Evolutionary conservation across 768 basidiomycete genomes (phyloP).

Genomic region (Tulasnella sp.): DNA sequence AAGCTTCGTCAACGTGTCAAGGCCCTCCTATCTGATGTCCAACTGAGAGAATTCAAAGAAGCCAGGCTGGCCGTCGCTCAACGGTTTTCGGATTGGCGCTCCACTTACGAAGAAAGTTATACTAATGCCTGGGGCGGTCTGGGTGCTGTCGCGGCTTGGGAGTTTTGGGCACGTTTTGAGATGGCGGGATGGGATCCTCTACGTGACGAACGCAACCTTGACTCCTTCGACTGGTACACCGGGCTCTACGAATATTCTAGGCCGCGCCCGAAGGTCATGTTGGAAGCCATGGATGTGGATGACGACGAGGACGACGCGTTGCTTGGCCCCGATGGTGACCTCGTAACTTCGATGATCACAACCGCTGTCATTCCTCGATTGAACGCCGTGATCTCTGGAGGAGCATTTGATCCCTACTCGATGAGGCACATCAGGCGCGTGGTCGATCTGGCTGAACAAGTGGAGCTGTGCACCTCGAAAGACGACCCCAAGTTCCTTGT

Average conservation of each 20-base stretch:
- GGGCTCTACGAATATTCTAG: slow-evolving; percentile 67
- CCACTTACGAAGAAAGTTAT: slow-evolving; percentile 68
- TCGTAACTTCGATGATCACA: slow-evolving; percentile 80
- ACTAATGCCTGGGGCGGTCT: slow-evolving; percentile 80
- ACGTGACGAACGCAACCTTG: slow-evolving; percentile 45
- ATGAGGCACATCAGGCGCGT: slow-evolving; percentile 44
- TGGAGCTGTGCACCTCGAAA: slow-evolving; percentile 59
- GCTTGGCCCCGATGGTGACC: slow-evolving; percentile 71
- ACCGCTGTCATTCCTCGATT: slow-evolving; percentile 67
- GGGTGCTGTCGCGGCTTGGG: slow-evolving; percentile 80
- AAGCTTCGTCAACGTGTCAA: slow-evolving; percentile 40
- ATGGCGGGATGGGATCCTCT: slow-evolving; percentile 80
- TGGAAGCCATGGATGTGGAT: slow-evolving; percentile 21
- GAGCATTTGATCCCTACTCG: slow-evolving; percentile 75
- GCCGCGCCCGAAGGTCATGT: slow-evolving; percentile 30
- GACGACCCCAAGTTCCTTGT: slow-evolving; percentile 32
- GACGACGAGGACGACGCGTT: slow-evolving; percentile 39
- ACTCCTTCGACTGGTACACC: slow-evolving; percentile 76
- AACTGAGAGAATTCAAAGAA: slow-evolving; percentile 74
- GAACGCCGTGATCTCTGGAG: slow-evolving; percentile 59
- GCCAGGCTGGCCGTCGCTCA: slow-evolving; percentile 57
- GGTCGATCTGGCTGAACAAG: slow-evolving; percentile 64
- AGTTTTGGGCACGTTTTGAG: slow-evolving; percentile 87
- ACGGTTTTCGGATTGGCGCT: slow-evolving; percentile 61
- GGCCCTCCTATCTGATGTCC: slow-evolving; percentile 65